phyloP scores from a whole-genome alignment of 345 rosid species.

The Noccaea bulbosa region DNA sequence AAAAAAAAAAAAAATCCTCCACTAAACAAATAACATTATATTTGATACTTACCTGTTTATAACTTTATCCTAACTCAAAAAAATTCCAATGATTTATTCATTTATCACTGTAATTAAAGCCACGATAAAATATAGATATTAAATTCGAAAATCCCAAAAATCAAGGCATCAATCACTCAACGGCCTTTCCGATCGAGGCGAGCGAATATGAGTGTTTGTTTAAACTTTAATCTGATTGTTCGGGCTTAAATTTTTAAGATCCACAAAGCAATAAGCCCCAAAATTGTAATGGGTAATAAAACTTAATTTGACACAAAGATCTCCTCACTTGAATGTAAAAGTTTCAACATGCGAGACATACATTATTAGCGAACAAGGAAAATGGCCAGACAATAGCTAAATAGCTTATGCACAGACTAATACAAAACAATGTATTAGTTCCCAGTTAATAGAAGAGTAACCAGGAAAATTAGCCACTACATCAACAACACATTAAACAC shows the following conservation, averaged over 20 bases:
- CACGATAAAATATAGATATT: neutral
- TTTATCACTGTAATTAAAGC: neutral
- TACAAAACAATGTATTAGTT: constrained; percentile 39
- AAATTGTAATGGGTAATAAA: neutral
- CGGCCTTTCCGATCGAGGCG: neutral
- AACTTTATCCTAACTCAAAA: too few relatives aligned
- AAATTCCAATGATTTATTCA: too few relatives aligned
- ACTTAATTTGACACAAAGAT: neutral
- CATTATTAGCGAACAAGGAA: constrained; percentile 10
- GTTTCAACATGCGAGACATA: constrained; percentile 9
- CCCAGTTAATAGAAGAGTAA: constrained; percentile 37
- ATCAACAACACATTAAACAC: constrained; percentile 12
- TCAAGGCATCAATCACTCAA: constrained; percentile 25
- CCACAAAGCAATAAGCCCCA: constrained; percentile 33
- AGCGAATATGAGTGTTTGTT: constrained; percentile 1
- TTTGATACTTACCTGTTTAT: too few relatives aligned
- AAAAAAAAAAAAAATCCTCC: too few relatives aligned
- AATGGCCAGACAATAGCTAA: constrained; percentile 16
- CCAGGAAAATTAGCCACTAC: constrained; percentile 41
- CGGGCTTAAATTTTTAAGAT: constrained; percentile 7
- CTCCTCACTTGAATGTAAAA: neutral
- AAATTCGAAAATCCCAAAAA: neutral
- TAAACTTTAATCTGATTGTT: constrained; percentile 5
- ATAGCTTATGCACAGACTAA: constrained; percentile 39
- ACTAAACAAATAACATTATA: too few relatives aligned